Percentiles rank a stretch among this genome's conserved stretches.
Conservation (phyloP, 208 protist genomes). For the Wallacemonas sp. region DNA sequence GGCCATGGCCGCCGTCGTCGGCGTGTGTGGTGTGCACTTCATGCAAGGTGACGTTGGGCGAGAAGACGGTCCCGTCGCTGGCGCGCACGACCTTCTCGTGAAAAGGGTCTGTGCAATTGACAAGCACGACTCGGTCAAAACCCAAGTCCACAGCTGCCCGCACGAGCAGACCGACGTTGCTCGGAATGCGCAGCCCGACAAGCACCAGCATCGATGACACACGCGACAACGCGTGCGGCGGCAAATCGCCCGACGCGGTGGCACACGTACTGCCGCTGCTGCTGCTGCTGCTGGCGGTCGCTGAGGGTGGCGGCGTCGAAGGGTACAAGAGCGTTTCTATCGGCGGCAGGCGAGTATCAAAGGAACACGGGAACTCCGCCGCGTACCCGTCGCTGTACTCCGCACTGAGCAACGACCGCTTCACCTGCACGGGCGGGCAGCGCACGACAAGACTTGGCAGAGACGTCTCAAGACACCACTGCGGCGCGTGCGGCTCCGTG, state of each 20-base stretch:
- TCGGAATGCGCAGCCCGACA: constrained; percentile 80
- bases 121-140: constrained; percentile 69
- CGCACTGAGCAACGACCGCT: constrained; percentile 70
- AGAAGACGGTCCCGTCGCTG: constrained; percentile 69
- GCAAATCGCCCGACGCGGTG: too few relatives aligned
- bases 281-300: too few relatives aligned
- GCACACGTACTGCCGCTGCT: too few relatives aligned
- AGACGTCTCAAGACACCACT: constrained; percentile 61
- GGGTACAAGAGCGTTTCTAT: constrained; percentile 4
- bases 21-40: constrained; percentile 20
- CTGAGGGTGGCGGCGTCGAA: too few relatives aligned
- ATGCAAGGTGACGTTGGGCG: constrained; percentile 53
- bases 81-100: constrained; percentile 87
- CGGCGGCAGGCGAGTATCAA: constrained; percentile 5
- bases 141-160: constrained; percentile 73
- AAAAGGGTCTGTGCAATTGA: constrained; percentile 70
- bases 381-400: constrained; percentile 80
- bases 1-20: background rate
- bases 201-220: constrained; percentile 70
- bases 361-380: constrained; percentile 65
- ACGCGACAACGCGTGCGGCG: constrained; percentile 7
- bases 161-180: constrained; percentile 78
- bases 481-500: constrained; percentile 43
- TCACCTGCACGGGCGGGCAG: constrained; percentile 63
- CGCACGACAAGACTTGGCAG: constrained; percentile 74